Conservation (phyloP, 768 basidiomycete species). For the Boletus fagicola region DNA sequence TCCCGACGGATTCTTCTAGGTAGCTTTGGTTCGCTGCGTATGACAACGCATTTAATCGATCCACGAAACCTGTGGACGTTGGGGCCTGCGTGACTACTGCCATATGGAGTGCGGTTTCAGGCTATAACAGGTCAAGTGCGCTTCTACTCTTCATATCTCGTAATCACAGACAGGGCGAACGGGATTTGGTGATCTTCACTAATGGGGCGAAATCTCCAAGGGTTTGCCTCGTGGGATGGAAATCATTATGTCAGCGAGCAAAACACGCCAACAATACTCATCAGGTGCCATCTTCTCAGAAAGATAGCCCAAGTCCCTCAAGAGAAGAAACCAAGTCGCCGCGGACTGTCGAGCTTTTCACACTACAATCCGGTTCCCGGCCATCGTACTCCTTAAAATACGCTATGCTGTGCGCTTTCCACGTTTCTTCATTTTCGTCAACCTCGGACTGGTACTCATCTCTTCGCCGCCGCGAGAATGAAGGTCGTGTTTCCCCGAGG, state of each 20-base stretch:
- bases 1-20: conserved; percentile 2
- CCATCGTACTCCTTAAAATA: conserved; percentile 3
- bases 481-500: conserved; percentile 10
- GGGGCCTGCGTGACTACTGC: not conserved
- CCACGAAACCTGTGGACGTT: not conserved
- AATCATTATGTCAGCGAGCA: conserved; percentile 15
- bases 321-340: conserved; percentile 17
- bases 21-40: not conserved
- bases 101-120: not conserved
- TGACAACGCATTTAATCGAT: conserved; percentile 3
- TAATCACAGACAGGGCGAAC: not conserved
- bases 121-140: not conserved
- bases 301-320: conserved; percentile 9
- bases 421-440: conserved; percentile 15
- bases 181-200: not conserved
- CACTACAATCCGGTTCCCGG: not conserved
- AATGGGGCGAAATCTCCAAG: not conserved
- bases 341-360: conserved; percentile 9
- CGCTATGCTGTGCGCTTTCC: conserved; percentile 1
- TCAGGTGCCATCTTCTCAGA: conserved; percentile 15
- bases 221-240: not conserved
- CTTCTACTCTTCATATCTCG: not conserved
- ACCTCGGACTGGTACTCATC: not conserved
- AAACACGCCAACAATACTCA: not conserved
- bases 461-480: conserved; percentile 13